Conservation (phyloP, 2,329 filamentous ascomycete species). For the Ophiocordyceps camponoti-rufipedis region DNA sequence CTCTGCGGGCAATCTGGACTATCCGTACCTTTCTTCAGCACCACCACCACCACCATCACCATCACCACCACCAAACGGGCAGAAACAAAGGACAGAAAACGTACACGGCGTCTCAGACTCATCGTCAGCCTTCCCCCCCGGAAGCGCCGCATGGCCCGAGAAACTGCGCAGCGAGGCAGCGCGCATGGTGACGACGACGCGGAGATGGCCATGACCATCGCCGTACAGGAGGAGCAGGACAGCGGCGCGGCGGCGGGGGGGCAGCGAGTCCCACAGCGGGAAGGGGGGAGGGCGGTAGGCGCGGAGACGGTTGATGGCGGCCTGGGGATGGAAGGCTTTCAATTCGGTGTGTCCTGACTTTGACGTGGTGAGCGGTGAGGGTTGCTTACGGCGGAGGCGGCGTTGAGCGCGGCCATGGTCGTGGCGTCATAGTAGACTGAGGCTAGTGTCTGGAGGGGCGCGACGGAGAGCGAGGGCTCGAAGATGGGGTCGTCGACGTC, state of each 20-base stretch:
- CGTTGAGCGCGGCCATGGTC: constrained; percentile 37
- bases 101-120: constrained; percentile 41
- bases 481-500: constrained; percentile 3
- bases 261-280: constrained; percentile 41
- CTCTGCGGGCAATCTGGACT: constrained; percentile 71
- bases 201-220: constrained; percentile 61
- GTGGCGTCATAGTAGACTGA: constrained; percentile 38
- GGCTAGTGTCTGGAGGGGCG: constrained; percentile 11
- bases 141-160: constrained; percentile 77
- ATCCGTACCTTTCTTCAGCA: constrained; percentile 4
- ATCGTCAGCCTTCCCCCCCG: constrained; percentile 54
- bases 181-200: constrained; percentile 51
- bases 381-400: constrained; percentile 30
- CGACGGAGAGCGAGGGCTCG: neutral
- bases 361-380: neutral
- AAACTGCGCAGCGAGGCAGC: constrained; percentile 44
- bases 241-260: constrained; percentile 54
- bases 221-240: constrained; percentile 80
- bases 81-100: constrained; percentile 4
- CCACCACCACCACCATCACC: no score
- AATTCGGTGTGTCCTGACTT: no score
- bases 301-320: constrained; percentile 40
- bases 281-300: constrained; percentile 43
- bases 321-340: constrained; percentile 14
- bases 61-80: no score